Evolutionary conservation across 257 asterid species (phyloP).

Genomic region (Anisodus tanguticus): DNA sequence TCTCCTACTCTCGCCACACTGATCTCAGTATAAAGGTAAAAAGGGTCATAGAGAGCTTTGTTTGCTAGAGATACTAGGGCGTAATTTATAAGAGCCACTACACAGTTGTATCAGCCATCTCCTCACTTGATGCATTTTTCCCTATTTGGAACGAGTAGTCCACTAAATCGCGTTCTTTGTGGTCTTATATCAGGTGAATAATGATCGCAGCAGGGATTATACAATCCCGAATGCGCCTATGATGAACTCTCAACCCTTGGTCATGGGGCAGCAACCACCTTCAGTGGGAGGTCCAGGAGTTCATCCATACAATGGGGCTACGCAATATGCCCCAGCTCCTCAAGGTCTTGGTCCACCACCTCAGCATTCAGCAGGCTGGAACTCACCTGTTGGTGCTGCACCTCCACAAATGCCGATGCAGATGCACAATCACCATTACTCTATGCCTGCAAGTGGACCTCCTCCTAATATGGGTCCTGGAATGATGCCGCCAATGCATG

Average conservation of each 20-base stretch:
- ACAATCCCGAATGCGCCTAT: conserved; percentile 63
- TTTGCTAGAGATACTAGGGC: not conserved
- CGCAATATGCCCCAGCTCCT: conserved; percentile 61
- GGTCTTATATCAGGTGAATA: conserved; percentile 65
- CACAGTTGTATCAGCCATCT: not conserved
- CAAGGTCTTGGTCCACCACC: conserved; percentile 54
- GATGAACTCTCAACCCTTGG: conserved; percentile 64
- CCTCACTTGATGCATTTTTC: not conserved
- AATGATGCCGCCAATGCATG: conserved; percentile 47
- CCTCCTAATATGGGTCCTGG: conserved; percentile 55
- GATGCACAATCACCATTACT: conserved; percentile 73
- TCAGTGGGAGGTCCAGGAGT: conserved; percentile 56
- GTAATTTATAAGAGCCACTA: not conserved
- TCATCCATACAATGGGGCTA: conserved; percentile 53
- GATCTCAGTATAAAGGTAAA: conserved; percentile 96
- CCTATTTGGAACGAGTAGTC: conserved; percentile 10
- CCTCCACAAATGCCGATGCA: conserved; percentile 66
- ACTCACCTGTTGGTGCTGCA: conserved; percentile 43
- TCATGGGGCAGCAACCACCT: conserved; percentile 77
- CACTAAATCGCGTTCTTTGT: not conserved
- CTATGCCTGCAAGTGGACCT: conserved; percentile 53
- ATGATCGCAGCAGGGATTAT: conserved; percentile 92
- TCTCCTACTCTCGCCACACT: conserved; percentile 93
- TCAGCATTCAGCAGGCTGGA: conserved; percentile 74
- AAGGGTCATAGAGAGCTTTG: not conserved